phyloP scores from a whole-genome alignment of 148 eudicot species.

The Chenopodium berlandieri region DNA sequence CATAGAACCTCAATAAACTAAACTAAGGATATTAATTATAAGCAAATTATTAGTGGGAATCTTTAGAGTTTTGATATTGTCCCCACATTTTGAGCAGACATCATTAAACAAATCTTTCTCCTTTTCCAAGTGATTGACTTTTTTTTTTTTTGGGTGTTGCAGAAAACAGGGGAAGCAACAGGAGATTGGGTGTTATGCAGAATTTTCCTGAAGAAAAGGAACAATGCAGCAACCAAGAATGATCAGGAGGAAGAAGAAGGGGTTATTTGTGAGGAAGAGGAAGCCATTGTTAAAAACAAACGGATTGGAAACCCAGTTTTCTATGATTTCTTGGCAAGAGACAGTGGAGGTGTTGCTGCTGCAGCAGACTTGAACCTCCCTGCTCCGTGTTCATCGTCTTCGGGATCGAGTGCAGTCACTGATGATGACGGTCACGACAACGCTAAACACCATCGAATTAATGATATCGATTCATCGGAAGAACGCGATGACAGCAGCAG shows the following conservation, averaged over 20 bases:
- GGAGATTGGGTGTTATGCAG: constrained; percentile 90
- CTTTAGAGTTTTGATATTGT: constrained; percentile 29
- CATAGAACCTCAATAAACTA: not conserved
- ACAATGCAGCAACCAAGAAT: constrained; percentile 37
- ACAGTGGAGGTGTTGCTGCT: constrained; percentile 25
- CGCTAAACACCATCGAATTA: not conserved
- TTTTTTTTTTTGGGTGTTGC: constrained; percentile 6
- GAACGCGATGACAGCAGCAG: constrained; percentile 73
- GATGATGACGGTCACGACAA: constrained; percentile 29
- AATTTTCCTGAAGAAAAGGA: constrained; percentile 71
- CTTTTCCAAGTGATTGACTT: constrained; percentile 25
- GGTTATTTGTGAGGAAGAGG: constrained; percentile 24
- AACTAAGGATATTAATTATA: constrained; percentile 25
- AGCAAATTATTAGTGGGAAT: constrained; percentile 32
- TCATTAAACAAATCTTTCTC: constrained; percentile 16
- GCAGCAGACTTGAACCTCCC: constrained; percentile 53
- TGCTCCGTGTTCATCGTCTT: constrained; percentile 57
- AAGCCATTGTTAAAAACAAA: not conserved
- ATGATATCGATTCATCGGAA: constrained; percentile 22
- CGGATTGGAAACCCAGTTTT: constrained; percentile 45
- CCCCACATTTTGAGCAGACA: constrained; percentile 19
- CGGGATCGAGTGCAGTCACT: constrained; percentile 82
- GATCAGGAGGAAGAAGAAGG: constrained; percentile 32
- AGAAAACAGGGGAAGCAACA: constrained; percentile 33
- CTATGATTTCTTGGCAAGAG: constrained; percentile 70